These are phyloP conservation scores for Hygrophila difformis DNA, from an alignment of 257 asterid species.

Conservation along the genomic window DNA sequence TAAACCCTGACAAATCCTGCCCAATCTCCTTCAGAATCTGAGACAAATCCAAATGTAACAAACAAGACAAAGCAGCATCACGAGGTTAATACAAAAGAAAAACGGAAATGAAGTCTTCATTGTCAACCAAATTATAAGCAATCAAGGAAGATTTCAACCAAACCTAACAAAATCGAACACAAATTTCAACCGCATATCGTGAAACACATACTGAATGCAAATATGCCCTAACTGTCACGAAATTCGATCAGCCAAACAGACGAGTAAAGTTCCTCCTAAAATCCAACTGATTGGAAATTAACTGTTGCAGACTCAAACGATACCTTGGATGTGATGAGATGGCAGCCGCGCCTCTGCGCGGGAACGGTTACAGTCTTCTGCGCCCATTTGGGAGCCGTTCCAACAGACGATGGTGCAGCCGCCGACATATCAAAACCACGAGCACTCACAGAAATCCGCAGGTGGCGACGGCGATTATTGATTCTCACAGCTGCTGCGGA, in stretches of 20 bases:
- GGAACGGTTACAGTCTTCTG: constrained; percentile 79
- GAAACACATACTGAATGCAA: no score
- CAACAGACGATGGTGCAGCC: constrained; percentile 28
- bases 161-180: no score
- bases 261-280: no score
- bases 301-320: no score
- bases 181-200: no score
- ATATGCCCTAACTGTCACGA: no score
- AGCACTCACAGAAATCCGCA: constrained; percentile 17
- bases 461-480: constrained; percentile 13
- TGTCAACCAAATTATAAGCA: no score
- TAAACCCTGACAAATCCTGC: constrained; percentile 69
- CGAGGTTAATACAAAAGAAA: not conserved
- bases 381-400: constrained; percentile 68
- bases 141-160: no score
- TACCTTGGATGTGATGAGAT: constrained; percentile 81
- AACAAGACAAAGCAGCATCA: constrained; percentile 16
- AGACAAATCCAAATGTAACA: constrained; percentile 13
- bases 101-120: not conserved
- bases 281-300: not conserved
- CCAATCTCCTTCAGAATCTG: constrained; percentile 85
- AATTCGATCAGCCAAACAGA: no score
- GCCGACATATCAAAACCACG: constrained; percentile 27
- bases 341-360: constrained; percentile 83
- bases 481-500: no score